These are phyloP conservation scores for Acmispon strigosus DNA, from an alignment of 306 rosid genomes.

Conservation along the genomic window DNA sequence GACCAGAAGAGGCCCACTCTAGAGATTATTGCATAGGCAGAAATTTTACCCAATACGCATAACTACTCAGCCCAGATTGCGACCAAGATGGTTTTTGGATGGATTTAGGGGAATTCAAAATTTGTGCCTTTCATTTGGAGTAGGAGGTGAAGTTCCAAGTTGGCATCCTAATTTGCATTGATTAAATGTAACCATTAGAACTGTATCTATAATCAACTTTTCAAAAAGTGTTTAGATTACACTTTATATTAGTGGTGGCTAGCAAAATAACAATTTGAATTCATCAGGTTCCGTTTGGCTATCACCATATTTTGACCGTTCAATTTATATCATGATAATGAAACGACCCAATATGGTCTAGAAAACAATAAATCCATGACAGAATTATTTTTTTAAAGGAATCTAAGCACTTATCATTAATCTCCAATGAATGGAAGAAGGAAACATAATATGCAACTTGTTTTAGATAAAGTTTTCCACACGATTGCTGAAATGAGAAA, in stretches of 20 bases:
- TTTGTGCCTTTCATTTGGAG: no score
- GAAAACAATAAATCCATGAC: background rate
- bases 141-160: no score
- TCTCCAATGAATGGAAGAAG: background rate
- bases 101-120: no score
- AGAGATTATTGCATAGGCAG: no score
- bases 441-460: background rate
- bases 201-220: background rate
- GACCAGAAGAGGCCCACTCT: no score
- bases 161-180: background rate
- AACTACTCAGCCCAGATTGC: no score
- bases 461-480: slow-evolving; percentile 9
- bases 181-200: background rate
- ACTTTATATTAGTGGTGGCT: slow-evolving; percentile 1
- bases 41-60: no score
- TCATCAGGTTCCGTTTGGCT: slow-evolving; percentile 9
- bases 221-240: background rate
- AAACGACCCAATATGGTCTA: slow-evolving; percentile 15
- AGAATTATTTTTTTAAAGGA: no score
- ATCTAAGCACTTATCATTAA: slow-evolving; percentile 25
- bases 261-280: background rate
- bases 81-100: no score
- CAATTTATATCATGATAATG: slow-evolving; percentile 5
- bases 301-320: background rate
- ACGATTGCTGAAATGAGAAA: background rate